Evolutionary conservation across 2,329 filamentous ascomycete species (phyloP), one percentile per base, ranked within the genome.

Genomic region (Colletotrichum sp.): DNA sequence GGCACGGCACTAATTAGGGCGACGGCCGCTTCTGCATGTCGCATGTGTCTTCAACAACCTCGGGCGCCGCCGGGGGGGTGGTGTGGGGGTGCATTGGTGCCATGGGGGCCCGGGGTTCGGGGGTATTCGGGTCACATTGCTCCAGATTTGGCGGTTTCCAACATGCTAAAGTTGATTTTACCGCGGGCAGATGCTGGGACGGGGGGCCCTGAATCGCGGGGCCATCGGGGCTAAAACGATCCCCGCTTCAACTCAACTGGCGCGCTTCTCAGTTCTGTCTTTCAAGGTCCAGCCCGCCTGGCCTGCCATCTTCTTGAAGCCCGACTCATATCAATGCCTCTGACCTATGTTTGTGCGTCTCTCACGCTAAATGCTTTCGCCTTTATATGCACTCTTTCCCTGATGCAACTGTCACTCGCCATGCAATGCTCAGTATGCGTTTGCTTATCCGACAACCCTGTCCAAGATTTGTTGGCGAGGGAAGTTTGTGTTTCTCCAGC

Each of bases 401-500:
- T 19, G 25, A 49, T 39, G 15, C 63, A n/a, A 44, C 55, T 34
- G 29, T 34, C 16, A 32, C 15, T 29, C 25, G 57, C 52, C 34
- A 34, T 44, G 61, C 32, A 29, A 61, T 29, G 34, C 29, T 59
- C 30, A 8, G 52, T 52, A 52, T 36, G n/a, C 62, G 12, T 2
- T 49, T 9, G 4, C 62, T 72, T 12, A 78, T 13, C 77, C 77
- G 13, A 70, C 76, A 68, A 78, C 77, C 52, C 76, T 76, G 66
- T 72, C 76, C 27, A 89, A 82, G 32, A 91, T 86, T 25, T 88
- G 79, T 22, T 88, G 82, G n/a, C 86, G 84, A 0, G 85, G 80
- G 77, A 90, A 92, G 81, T 95, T 96, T 5, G 93, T 93, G 80
- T 94, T 92, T 77, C 93, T 90, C 88, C 93, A 95, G 75, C 93